Base-by-base conservation (phyloP, 495 filamentous ascomycete genomes). In the Hyaloscypha bicolor region DNA sequence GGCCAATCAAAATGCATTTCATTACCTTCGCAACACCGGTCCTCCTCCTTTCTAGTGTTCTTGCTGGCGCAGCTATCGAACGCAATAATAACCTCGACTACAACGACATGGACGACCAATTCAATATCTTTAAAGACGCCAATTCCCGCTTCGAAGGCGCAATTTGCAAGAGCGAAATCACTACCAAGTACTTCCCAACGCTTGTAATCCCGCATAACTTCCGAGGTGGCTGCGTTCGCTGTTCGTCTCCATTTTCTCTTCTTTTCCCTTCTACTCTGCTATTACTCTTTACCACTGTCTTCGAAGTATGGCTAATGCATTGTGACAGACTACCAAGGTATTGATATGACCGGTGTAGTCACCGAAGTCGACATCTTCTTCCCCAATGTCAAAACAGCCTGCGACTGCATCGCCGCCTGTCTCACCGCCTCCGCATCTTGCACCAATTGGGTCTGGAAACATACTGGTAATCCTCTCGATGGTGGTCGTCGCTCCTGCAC, bases 1-100 rank as follows among this genome's bases (percentile, higher is more conserved):
- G 35, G 33, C 55, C 62, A 64, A 48, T 45, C 45, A 64, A 19
- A 12, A 64, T 64, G 62, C 62, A 55, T 11, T 56, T 55, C 62
- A 55, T 48, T 14, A 35, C 51, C 29, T 3, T 33, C 31, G 3
- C 30, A 53, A n/a, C 51, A 21, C 16, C 51, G 9, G 6, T 6
- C 51, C 16, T 53, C 22, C 51, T 53, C 51, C 51, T 53, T 25
- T 8, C 6, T 8, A n/a, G 51, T 3, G 51, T 16, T 53, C 16
- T 53, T 25, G 51, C 51, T 16, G 51, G 51, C 51, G 19, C 51
- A 53, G 16, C 19, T 8, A n/a, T 53, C 51, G 22, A n/a, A 53
- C 19, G 19, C 19, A 8, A 25, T 21, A n/a, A 53, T 4, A 53
- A 25, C 25, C 25, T 2, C 25, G 25, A 25, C 22, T 25, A n/a